Base-by-base conservation (phyloP, 768 basidiomycete genomes). In the Boletus huronensis region DNA sequence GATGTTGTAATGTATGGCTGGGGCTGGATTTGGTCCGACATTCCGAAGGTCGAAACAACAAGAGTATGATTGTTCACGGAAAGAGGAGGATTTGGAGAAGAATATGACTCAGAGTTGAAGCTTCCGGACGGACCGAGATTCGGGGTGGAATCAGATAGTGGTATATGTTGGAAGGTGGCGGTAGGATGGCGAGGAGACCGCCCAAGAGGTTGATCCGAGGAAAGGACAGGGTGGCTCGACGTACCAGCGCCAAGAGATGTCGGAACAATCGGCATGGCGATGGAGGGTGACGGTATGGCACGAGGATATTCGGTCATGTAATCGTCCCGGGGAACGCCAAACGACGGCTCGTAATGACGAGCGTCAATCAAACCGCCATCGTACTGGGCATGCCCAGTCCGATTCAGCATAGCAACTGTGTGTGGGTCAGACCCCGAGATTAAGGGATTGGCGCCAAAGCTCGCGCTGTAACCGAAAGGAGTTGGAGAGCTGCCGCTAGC, bases 261-360 rank as follows among this genome's bases (percentile, higher is more conserved):
- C 46, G 53, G 58, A 38, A 44, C 19, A 34, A 52, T 53, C 21
- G 62, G 48, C 53, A 54, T 44, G 45, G 49, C 1, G 25, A 54
- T 29, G 11, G 19, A 21, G 19, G 48, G 28, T 38, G 56, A 45
- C 19, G 42, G 32, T 29, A 39, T 21, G 21, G 4, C 38, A 28
- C 13, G 39, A 38, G 39, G 23, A 25, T 45, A 19, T 6, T 26
- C 38, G 4, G 23, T 34, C 13, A 36, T 26, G 35, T 36, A 47
- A 36, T 48, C 3, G 23, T 42, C 48, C 8, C 38, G 29, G 21
- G 7, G 9, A 8, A 28, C 43, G 10, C 16, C 31, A 34, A 31
- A 28, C 19, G 51, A 48, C 17, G 28, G 21, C 25, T 10, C 45
- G 34, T 43, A 28, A 41, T 34, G 46, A 38, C 54, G 52, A 32